Conservation (phyloP, 768 basidiomycete species). For the Boletellus ananas region DNA sequence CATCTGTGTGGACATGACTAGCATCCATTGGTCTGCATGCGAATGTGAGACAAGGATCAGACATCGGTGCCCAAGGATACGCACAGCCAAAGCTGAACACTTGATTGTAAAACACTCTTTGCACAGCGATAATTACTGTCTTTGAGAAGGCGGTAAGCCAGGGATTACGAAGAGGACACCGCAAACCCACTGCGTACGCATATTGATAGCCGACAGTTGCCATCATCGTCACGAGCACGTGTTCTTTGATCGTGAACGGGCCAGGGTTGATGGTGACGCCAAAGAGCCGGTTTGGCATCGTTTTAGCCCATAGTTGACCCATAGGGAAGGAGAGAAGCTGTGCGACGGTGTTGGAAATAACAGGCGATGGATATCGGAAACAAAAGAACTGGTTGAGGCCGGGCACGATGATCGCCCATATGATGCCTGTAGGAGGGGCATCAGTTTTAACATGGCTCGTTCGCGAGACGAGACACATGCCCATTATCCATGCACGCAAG, state of each 20-base stretch:
- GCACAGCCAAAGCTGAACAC: slow-evolving; percentile 38
- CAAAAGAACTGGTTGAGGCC: slow-evolving; percentile 79
- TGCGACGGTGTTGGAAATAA: slow-evolving; percentile 53
- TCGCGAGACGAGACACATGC: slow-evolving; percentile 17
- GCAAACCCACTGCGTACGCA: slow-evolving; percentile 16
- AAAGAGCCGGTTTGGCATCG: slow-evolving; percentile 52
- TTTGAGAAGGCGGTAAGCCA: slow-evolving; percentile 9
- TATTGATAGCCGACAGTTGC: slow-evolving; percentile 44
- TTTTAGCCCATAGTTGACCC: slow-evolving; percentile 56
- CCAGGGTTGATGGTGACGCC: slow-evolving; percentile 70
- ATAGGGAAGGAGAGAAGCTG: slow-evolving; percentile 71
- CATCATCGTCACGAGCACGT: slow-evolving; percentile 70
- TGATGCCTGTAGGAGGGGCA: slow-evolving; percentile 23
- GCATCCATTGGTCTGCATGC: slow-evolving; percentile 49
- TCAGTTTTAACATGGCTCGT: neutral
- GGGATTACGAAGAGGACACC: neutral
- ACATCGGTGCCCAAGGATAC: slow-evolving; percentile 5
- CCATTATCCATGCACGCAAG: slow-evolving; percentile 59
- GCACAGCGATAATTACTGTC: slow-evolving; percentile 73
- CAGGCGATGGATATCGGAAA: slow-evolving; percentile 57
- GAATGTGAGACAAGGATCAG: neutral
- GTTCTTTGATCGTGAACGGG: slow-evolving; percentile 73
- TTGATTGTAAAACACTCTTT: slow-evolving; percentile 55
- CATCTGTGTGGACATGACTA: slow-evolving; percentile 70
- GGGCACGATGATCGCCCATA: slow-evolving; percentile 60